Evolutionary conservation across 78 protist species (phyloP), one percentile per base, ranked within the genome.

Genomic region (Dictyostelium capitatum): DNA sequence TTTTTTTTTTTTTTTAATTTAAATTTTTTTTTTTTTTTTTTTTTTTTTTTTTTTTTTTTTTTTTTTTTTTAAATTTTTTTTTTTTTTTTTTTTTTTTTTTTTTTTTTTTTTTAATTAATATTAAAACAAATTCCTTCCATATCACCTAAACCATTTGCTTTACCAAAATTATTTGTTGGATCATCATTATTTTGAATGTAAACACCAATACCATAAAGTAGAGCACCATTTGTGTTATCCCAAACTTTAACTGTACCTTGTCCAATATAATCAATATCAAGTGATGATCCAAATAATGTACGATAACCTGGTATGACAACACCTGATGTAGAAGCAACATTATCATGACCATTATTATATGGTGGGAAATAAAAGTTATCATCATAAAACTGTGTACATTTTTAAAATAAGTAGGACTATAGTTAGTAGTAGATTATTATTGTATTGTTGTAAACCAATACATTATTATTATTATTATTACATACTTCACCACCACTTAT

Each of bases 101-200:
- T 15, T 25, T 41, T 56, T 37, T 43, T 59, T 80, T 80, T 10
- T 62, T n/a, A n/a, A 56, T 14, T 15, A 25, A 15, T 15, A 37
- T 43, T 30, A 46, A 19, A 20, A 48, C 89, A 82, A 25, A 82
- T n/a, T 46, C 48, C 69, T 50, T 62, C 89, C 32, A 57, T 67
- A 82, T 82, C 89, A 67, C 89, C 89, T 46, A 82, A 50, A 50
- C 89, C 89, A 67, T 67, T 67, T 12, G 89, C 77, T 67, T 82
- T 82, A 30, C 89, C 89, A 67, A 82, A 82, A 15, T 54, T 53
- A 10, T 46, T 43, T 12, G 23, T 48, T 82, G 41, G 43, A 17
- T n/a, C 17, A 4, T 62, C 89, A 47, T 73, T 73, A 32, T 32
- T 67, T 48, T 43, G 89, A 23, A 48, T 10, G 30, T 82, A 82